Conservation (phyloP, 192 early-diverging fungal species). For the Coemansia sp. region DNA sequence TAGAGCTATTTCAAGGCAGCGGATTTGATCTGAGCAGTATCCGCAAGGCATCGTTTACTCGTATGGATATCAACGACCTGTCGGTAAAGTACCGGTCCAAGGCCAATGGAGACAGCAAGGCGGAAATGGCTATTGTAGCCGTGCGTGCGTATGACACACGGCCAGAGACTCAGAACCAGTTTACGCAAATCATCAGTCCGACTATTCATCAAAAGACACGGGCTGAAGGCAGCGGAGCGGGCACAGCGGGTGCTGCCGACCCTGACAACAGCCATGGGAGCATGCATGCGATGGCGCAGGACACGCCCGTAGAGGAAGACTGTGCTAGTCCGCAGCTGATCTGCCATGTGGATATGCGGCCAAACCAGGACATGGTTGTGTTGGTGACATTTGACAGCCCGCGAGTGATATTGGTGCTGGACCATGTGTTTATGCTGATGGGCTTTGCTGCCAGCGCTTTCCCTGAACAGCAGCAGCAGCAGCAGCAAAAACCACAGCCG, state of each 20-base stretch:
- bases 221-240: background rate
- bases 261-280: slow-evolving; percentile 10
- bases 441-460: slow-evolving; percentile 75
- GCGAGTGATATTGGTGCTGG: slow-evolving; percentile 79
- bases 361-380: slow-evolving; percentile 54
- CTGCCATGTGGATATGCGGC: slow-evolving; percentile 51
- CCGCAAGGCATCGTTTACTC: slow-evolving; percentile 54
- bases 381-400: slow-evolving; percentile 79
- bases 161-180: slow-evolving; percentile 69
- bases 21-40: slow-evolving; percentile 54
- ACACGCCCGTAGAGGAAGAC: slow-evolving; percentile 40
- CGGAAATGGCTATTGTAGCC: slow-evolving; percentile 66
- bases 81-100: slow-evolving; percentile 58
- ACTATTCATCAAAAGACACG: slow-evolving; percentile 7
- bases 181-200: slow-evolving; percentile 74
- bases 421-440: slow-evolving; percentile 77
- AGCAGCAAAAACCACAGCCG: background rate
- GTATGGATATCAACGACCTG: slow-evolving; percentile 50
- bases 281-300: slow-evolving; percentile 49
- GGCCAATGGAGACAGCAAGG: slow-evolving; percentile 63
- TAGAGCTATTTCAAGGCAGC: slow-evolving; percentile 76
- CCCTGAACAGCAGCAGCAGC: slow-evolving; percentile 11
- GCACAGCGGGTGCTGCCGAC: background rate
- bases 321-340: slow-evolving; percentile 42
- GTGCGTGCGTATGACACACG: slow-evolving; percentile 80